Percentiles rank a stretch among this genome's conserved stretches.
phyloP scores from a whole-genome alignment of 1,139 yeast species.

The Debaryomyces nepalensis region DNA sequence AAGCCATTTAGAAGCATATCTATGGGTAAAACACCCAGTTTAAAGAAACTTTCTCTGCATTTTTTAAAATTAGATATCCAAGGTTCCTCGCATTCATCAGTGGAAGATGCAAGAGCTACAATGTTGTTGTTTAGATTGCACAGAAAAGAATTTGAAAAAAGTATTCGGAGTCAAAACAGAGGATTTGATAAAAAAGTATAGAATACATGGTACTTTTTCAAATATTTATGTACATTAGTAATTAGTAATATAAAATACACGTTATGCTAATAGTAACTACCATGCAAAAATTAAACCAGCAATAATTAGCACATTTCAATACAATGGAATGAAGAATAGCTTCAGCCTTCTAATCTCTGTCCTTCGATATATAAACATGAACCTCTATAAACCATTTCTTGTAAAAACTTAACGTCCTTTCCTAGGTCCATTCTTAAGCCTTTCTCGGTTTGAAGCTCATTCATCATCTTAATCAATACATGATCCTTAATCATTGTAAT shows the following conservation, averaged over 20 bases:
- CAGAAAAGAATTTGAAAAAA: conserved; percentile 62
- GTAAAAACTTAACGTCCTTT: conserved; percentile 30
- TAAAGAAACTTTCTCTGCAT: conserved; percentile 66
- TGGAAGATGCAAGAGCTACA: conserved; percentile 88
- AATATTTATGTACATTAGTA: conserved; percentile 1
- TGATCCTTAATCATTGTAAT: conserved; percentile 22
- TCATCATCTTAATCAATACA: conserved; percentile 14
- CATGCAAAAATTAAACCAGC: conserved; percentile 2
- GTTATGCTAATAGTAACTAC: conserved; percentile 3
- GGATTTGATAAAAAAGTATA: neutral
- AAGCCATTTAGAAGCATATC: conserved; percentile 61
- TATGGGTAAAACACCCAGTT: conserved; percentile 71
- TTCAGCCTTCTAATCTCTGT: conserved; percentile 39
- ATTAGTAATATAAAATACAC: conserved; percentile 10
- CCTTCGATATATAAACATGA: conserved; percentile 47
- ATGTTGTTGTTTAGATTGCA: conserved; percentile 74
- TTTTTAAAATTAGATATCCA: conserved; percentile 70
- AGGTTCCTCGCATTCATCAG: conserved; percentile 78
- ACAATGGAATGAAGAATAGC: no score
- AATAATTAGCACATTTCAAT: conserved; percentile 1
- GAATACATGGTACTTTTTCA: neutral
- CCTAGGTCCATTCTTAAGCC: conserved; percentile 21
- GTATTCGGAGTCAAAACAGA: conserved; percentile 9
- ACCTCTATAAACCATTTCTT: conserved; percentile 45
- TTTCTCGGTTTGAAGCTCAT: conserved; percentile 19